Percentiles rank a stretch among this genome's conserved stretches.
These are phyloP conservation scores for Thelonectria rubi DNA, from an alignment of 2,329 filamentous ascomycete species.

Conservation along the genomic window DNA sequence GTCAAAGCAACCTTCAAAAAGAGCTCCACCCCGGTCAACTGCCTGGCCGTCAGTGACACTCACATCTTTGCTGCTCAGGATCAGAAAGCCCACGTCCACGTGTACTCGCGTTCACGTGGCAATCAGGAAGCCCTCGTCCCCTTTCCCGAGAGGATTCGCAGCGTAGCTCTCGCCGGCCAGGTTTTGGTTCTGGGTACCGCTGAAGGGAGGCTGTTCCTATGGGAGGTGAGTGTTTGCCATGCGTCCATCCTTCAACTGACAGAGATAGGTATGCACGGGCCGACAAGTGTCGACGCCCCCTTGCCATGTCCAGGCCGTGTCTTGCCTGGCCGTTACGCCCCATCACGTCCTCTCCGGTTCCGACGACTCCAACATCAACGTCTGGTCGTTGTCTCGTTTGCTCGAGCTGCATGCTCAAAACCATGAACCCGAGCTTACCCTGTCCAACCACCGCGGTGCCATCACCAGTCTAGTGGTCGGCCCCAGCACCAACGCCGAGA, in stretches of 20 bases:
- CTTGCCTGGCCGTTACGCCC: constrained; percentile 75
- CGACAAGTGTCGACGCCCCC: constrained; percentile 79
- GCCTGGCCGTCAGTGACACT: constrained; percentile 79
- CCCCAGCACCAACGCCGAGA: constrained; percentile 71
- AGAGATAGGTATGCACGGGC: constrained; percentile 73
- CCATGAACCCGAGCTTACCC: constrained; percentile 77
- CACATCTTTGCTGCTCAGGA: constrained; percentile 93
- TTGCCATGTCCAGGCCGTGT: constrained; percentile 82
- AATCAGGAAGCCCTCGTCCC: constrained; percentile 90
- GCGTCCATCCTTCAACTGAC: constrained; percentile 34
- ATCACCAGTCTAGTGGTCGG: constrained; percentile 72
- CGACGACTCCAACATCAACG: constrained; percentile 87
- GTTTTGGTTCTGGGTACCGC: constrained; percentile 83
- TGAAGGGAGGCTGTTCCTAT: constrained; percentile 86
- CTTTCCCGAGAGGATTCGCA: constrained; percentile 86
- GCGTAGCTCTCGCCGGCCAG: constrained; percentile 75
- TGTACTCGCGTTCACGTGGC: constrained; percentile 84
- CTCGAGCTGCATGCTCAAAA: constrained; percentile 67
- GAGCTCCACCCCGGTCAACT: constrained; percentile 81
- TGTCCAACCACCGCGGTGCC: constrained; percentile 79
- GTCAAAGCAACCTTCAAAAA: constrained; percentile 89
- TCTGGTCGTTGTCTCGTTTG: constrained; percentile 85
- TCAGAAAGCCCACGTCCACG: constrained; percentile 91
- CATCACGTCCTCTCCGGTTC: constrained; percentile 81
- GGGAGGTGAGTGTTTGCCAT: constrained; percentile 77